A percentile compares a stretch with the other conserved stretches of the same genome.
These are phyloP conservation scores for Cymbopogon flexuosus DNA, from an alignment of 202 grass and related monocot species.

Conservation along the genomic window DNA sequence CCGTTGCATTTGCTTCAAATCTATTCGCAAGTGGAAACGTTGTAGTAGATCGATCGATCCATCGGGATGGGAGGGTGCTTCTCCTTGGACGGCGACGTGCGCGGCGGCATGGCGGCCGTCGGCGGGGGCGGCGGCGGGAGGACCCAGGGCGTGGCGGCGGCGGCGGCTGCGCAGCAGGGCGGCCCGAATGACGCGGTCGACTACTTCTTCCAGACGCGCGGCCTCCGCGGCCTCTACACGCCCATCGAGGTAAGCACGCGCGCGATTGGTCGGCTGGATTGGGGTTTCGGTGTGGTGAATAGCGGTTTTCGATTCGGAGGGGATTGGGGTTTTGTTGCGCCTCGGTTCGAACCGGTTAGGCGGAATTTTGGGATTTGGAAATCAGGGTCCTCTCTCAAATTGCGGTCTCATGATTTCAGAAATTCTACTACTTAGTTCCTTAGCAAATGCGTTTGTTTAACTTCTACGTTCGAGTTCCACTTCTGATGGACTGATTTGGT, in stretches of 20 bases:
- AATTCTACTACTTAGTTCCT: neutral
- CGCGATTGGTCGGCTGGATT: neutral
- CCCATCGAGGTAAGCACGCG: constrained; percentile 53
- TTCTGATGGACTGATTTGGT: neutral
- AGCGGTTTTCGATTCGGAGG: neutral
- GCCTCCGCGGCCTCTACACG: constrained; percentile 65
- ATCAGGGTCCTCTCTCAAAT: neutral
- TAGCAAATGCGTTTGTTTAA: neutral
- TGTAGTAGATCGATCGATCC: neutral
- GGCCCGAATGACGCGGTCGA: constrained; percentile 62
- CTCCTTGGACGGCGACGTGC: constrained; percentile 61
- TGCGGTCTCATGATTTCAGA: neutral
- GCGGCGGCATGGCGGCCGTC: constrained; percentile 68
- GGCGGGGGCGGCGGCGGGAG: constrained; percentile 23
- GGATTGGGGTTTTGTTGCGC: neutral
- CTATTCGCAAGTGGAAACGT: neutral
- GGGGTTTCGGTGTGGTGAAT: neutral
- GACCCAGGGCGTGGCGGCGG: neutral
- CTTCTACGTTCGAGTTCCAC: neutral
- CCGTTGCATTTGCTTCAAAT: neutral
- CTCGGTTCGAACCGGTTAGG: neutral
- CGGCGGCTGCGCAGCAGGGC: neutral
- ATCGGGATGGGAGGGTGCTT: constrained; percentile 52
- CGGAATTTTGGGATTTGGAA: neutral
- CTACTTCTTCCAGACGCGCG: constrained; percentile 55